phyloP scores from a whole-genome alignment of 2,329 filamentous ascomycete genomes.

The Blumeriella jaapii region DNA sequence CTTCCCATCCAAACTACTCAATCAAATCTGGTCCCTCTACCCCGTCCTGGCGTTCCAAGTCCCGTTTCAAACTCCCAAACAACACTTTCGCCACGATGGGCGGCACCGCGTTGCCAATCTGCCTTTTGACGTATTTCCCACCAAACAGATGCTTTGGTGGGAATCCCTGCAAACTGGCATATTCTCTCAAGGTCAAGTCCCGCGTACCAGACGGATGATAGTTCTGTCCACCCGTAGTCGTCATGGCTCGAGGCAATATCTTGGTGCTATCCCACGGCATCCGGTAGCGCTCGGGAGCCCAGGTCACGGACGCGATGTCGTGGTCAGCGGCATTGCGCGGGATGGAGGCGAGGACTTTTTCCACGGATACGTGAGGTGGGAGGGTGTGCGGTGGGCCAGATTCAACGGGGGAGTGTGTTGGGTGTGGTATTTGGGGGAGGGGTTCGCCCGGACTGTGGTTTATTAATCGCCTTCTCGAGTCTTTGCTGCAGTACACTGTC shows the following conservation, averaged over 20 bases:
- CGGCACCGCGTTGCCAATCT: constrained; percentile 75
- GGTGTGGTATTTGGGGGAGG: constrained; percentile 52
- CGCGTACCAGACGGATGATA: constrained; percentile 55
- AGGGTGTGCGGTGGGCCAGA: constrained; percentile 23
- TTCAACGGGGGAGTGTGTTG: constrained; percentile 41
- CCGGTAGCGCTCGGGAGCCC: constrained; percentile 2
- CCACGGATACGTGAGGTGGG: constrained; percentile 34
- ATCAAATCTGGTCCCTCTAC: constrained; percentile 22
- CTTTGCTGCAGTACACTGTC: not conserved
- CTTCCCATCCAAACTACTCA: no score
- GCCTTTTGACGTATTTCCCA: constrained; percentile 37
- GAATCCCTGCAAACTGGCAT: constrained; percentile 60
- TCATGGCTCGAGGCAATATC: constrained; percentile 47
- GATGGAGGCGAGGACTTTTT: constrained; percentile 21
- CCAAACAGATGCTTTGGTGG: constrained; percentile 47
- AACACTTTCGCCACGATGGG: constrained; percentile 40
- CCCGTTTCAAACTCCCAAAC: constrained; percentile 31
- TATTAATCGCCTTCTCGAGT: constrained; percentile 1
- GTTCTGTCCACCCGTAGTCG: constrained; percentile 48
- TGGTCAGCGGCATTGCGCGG: constrained; percentile 30
- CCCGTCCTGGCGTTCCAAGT: constrained; percentile 21
- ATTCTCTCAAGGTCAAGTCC: constrained; percentile 54
- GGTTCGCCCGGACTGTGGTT: constrained; percentile 51
- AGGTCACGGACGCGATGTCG: constrained; percentile 25
- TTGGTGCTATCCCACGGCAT: constrained; percentile 35